These are phyloP conservation scores for Codiaeum variegatum DNA, from an alignment of 441 rosid genomes.

Conservation along the genomic window DNA sequence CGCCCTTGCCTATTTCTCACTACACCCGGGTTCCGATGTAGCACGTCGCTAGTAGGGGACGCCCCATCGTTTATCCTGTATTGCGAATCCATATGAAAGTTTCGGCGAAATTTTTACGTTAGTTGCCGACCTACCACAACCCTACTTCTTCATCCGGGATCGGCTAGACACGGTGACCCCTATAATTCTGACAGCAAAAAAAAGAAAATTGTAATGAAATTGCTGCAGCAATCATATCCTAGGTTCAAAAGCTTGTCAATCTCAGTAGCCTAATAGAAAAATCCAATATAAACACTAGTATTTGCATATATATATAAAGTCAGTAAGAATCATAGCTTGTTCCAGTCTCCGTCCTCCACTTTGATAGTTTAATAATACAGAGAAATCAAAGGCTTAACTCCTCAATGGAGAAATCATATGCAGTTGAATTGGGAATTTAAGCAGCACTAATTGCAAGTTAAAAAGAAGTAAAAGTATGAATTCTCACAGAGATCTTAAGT, in stretches of 20 bases:
- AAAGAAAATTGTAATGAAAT: background rate
- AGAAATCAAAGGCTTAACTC: background rate
- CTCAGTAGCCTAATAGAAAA: conserved; percentile 5
- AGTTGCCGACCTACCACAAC: no score
- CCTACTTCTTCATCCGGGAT: no score
- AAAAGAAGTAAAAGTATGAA: conserved; percentile 10
- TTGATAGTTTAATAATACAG: background rate
- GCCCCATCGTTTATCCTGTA: no score
- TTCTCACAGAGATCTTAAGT: conserved; percentile 76
- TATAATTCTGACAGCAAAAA: background rate
- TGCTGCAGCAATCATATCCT: background rate
- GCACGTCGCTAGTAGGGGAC: no score
- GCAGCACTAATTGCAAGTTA: no score
- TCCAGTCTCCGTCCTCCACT: background rate
- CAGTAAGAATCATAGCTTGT: background rate
- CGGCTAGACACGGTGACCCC: no score
- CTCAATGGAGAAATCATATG: background rate
- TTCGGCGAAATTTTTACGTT: no score
- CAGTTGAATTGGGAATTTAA: background rate
- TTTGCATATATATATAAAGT: background rate
- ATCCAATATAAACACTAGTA: background rate
- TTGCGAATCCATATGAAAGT: no score
- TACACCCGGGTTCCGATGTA: no score
- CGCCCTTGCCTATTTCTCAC: no score
- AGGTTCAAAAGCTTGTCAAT: background rate